Evolutionary conservation across 2,329 filamentous ascomycete species (phyloP).

Genomic region (Zymoseptoria pseudotritici): DNA sequence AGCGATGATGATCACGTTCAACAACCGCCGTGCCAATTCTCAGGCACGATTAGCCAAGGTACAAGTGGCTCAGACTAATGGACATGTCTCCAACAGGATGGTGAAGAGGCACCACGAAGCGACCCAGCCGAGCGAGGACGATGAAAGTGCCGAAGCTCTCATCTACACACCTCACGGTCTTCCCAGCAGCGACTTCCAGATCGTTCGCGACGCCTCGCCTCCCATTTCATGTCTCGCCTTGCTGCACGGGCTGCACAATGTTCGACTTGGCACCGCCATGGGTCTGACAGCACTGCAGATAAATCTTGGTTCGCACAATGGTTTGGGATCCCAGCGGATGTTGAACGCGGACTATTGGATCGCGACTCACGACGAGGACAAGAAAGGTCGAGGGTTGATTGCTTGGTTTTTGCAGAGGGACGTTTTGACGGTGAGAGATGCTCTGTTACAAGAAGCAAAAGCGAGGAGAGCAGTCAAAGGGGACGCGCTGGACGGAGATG

Average conservation of each 20-base stretch:
- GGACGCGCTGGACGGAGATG: constrained; percentile 28
- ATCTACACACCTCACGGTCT: constrained; percentile 61
- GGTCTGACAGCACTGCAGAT: constrained; percentile 40
- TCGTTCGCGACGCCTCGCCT: constrained; percentile 39
- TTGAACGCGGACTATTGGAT: constrained; percentile 56
- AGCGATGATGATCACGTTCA: constrained; percentile 53
- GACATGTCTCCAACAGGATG: constrained; percentile 23
- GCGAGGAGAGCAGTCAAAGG: constrained; percentile 22
- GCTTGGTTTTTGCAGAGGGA: constrained; percentile 42
- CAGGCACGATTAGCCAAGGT: constrained; percentile 1
- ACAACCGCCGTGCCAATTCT: constrained; percentile 20
- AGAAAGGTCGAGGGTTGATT: constrained; percentile 52
- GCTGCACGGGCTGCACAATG: constrained; percentile 58
- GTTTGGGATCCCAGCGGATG: constrained; percentile 47
- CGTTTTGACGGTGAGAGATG: constrained; percentile 38
- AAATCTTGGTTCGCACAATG: constrained; percentile 59
- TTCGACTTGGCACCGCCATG: constrained; percentile 37
- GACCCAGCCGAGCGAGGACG: constrained; percentile 18
- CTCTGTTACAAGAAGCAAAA: constrained; percentile 42
- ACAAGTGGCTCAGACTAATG: not conserved
- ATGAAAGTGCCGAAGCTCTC: constrained; percentile 45
- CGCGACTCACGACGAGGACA: constrained; percentile 58
- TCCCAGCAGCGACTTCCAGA: constrained; percentile 35
- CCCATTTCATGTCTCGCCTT: constrained; percentile 50
- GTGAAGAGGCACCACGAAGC: constrained; percentile 7